Evolutionary conservation across 78 protist species (phyloP).

Genomic region (Anaeramoeba flamelloides): DNA sequence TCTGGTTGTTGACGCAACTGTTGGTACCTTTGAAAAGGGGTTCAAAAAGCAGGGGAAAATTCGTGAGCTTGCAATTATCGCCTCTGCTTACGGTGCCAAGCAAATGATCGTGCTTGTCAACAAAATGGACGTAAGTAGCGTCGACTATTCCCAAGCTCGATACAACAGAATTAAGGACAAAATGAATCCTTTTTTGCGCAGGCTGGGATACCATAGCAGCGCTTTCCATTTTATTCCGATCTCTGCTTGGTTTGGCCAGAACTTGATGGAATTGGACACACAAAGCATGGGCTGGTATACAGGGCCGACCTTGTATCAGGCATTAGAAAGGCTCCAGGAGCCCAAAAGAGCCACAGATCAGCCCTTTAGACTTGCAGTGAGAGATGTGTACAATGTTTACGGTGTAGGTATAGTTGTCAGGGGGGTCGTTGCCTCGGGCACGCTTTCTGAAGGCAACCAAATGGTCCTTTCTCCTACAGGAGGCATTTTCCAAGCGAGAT

Average conservation of each 20-base stretch:
- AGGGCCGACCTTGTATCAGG: slow-evolving; percentile 63
- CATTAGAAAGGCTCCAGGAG: slow-evolving; percentile 33
- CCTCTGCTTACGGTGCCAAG: background rate
- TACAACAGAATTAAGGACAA: slow-evolving; percentile 16
- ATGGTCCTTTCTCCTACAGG: slow-evolving; percentile 4
- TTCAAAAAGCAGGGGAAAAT: slow-evolving; percentile 19
- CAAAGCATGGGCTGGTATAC: slow-evolving; percentile 73
- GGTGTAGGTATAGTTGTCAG: slow-evolving; percentile 91
- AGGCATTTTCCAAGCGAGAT: slow-evolving; percentile 56
- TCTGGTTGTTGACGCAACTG: slow-evolving; percentile 23
- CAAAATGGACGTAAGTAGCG: slow-evolving; percentile 42
- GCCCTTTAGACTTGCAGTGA: slow-evolving; percentile 82
- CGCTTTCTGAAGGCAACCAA: slow-evolving; percentile 19
- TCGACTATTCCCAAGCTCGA: slow-evolving; percentile 7
- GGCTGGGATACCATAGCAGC: too few relatives aligned
- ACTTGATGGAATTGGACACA: slow-evolving; percentile 67
- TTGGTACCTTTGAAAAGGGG: slow-evolving; percentile 29
- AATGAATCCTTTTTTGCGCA: slow-evolving; percentile 21
- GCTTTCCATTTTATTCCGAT: slow-evolving; percentile 70
- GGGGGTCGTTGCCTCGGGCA: slow-evolving; percentile 74
- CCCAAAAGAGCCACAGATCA: slow-evolving; percentile 54
- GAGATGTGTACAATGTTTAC: slow-evolving; percentile 62
- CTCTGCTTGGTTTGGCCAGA: slow-evolving; percentile 91
- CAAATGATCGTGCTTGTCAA: background rate
- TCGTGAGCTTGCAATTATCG: background rate